Evolutionary conservation across 352 stramenopile species (phyloP).

Genomic region (Paralagenidium karlingii): DNA sequence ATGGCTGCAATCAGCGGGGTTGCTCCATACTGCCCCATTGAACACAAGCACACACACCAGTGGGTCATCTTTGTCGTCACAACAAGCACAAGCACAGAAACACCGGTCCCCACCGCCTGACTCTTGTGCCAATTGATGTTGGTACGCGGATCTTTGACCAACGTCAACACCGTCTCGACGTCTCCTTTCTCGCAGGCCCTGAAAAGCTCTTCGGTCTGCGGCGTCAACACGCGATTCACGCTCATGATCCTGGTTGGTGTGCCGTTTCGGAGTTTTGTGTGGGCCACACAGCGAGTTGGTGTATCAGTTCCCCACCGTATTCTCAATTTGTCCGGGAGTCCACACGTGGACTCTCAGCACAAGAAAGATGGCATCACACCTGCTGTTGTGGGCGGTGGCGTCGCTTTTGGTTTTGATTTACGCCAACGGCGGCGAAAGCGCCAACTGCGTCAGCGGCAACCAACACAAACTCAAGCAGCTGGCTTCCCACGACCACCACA

Average conservation of each 20-base stretch:
- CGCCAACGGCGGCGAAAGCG: too few relatives aligned
- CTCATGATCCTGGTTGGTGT: slow-evolving; percentile 24
- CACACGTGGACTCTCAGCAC: too few relatives aligned
- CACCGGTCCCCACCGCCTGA: slow-evolving; percentile 22
- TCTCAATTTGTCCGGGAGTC: too few relatives aligned
- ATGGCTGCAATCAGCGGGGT: slow-evolving; percentile 61
- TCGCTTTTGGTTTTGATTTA: too few relatives aligned
- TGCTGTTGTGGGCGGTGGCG: too few relatives aligned
- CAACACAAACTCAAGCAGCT: too few relatives aligned
- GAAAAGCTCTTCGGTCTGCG: slow-evolving; percentile 47
- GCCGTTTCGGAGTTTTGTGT: not conserved
- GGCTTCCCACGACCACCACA: too few relatives aligned
- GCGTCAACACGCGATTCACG: slow-evolving; percentile 38
- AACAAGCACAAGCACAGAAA: not conserved
- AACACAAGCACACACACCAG: not conserved
- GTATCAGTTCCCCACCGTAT: too few relatives aligned
- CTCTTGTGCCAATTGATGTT: slow-evolving; percentile 68
- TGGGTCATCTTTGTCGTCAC: slow-evolving; percentile 1
- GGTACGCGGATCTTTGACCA: slow-evolving; percentile 24
- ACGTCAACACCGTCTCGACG: slow-evolving; percentile 19
- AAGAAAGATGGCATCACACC: too few relatives aligned
- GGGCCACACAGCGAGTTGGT: too few relatives aligned
- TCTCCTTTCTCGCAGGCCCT: slow-evolving; percentile 38
- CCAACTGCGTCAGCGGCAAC: too few relatives aligned
- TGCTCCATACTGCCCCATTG: slow-evolving; percentile 37